Percentiles rank a stretch among this genome's conserved stretches.
Evolutionary conservation across 208 protist species (phyloP).

Genomic region (Tritrichomonas musculus): DNA sequence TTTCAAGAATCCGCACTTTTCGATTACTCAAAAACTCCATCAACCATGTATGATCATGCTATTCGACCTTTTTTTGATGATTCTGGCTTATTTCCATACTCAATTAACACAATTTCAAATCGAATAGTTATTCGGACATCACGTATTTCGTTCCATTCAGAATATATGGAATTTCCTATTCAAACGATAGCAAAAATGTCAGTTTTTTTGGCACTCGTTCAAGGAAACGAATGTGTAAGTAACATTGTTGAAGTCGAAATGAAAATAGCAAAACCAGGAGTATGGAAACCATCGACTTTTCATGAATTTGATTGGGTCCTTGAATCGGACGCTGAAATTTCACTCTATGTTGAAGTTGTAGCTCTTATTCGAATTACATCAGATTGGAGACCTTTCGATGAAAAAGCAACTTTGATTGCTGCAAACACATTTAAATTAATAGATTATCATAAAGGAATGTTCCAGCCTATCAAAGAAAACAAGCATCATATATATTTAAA

Average conservation of each 20-base stretch:
- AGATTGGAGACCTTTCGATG: background rate
- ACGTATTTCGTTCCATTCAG: background rate
- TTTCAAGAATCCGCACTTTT: background rate
- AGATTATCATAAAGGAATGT: background rate
- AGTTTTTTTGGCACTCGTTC: background rate
- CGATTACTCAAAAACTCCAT: no score
- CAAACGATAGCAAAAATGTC: background rate
- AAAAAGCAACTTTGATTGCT: background rate
- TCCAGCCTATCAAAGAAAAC: background rate
- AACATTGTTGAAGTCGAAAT: background rate
- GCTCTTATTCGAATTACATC: background rate
- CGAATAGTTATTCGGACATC: background rate
- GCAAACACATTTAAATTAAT: background rate
- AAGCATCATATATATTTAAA: background rate
- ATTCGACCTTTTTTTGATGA: background rate
- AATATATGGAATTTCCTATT: slow-evolving; percentile 10
- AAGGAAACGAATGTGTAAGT: background rate
- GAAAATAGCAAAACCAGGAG: background rate
- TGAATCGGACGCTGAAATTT: background rate
- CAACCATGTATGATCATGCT: background rate
- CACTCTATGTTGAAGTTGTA: background rate
- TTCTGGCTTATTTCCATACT: background rate
- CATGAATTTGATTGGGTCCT: background rate
- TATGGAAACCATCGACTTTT: background rate
- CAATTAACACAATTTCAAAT: background rate